These are phyloP conservation scores for California macrophylla DNA, from an alignment of 441 rosid genomes.

Conservation along the genomic window DNA sequence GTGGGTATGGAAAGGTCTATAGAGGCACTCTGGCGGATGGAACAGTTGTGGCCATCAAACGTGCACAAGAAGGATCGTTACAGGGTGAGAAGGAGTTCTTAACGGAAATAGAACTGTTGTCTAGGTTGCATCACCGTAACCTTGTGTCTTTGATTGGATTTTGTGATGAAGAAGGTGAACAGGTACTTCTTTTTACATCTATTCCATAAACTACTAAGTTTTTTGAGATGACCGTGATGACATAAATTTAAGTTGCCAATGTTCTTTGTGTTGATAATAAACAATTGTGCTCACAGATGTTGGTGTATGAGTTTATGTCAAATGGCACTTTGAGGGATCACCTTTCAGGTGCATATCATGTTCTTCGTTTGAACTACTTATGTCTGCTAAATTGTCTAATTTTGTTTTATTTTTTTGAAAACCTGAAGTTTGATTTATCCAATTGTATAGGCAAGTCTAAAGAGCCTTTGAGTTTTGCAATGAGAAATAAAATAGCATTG, in stretches of 20 bases:
- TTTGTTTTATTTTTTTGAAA: neutral
- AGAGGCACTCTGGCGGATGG: slow-evolving; percentile 63
- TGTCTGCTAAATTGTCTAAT: neutral
- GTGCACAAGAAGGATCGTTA: slow-evolving; percentile 82
- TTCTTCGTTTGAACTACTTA: neutral
- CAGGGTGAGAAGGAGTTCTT: slow-evolving; percentile 92
- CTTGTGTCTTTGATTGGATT: slow-evolving; percentile 83
- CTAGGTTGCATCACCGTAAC: slow-evolving; percentile 89
- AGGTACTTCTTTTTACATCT: slow-evolving; percentile 32
- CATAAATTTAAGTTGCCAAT: no score
- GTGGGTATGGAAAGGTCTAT: slow-evolving; percentile 92
- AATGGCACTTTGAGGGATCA: slow-evolving; percentile 86
- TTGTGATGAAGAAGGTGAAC: slow-evolving; percentile 91
- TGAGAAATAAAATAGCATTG: slow-evolving; percentile 58
- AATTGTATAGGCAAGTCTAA: slow-evolving; percentile 39
- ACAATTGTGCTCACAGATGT: slow-evolving; percentile 48
- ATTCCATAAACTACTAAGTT: no score
- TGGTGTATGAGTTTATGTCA: slow-evolving; percentile 81
- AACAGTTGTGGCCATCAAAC: slow-evolving; percentile 66
- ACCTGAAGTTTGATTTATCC: neutral
- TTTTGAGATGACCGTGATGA: no score
- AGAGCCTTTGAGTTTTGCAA: slow-evolving; percentile 50
- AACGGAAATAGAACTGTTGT: slow-evolving; percentile 72
- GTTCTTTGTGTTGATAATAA: neutral
- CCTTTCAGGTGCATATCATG: slow-evolving; percentile 48